Percentiles rank a stretch among this genome's conserved stretches.
These are phyloP conservation scores for Fistulifera pelliculosa DNA, from an alignment of 108 stramenopile genomes.

Conservation along the genomic window DNA sequence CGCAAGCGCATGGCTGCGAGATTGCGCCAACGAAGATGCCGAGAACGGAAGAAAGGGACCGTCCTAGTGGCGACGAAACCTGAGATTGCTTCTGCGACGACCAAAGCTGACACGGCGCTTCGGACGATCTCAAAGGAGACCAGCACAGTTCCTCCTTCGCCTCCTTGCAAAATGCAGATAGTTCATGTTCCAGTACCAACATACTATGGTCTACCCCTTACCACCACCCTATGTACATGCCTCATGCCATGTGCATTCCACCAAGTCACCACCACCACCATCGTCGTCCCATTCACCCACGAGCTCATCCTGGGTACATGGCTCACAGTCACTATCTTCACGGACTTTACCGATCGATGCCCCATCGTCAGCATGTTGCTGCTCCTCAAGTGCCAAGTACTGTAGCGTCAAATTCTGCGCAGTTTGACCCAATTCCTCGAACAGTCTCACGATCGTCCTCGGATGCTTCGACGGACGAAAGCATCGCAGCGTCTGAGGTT, in stretches of 20 bases:
- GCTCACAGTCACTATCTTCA: not conserved
- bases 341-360: not conserved
- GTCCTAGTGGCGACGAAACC: not conserved
- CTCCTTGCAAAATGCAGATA: too few relatives aligned
- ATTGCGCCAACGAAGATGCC: conserved; percentile 14
- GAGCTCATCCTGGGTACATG: not conserved
- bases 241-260: not conserved
- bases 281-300: not conserved
- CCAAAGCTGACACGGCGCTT: too few relatives aligned
- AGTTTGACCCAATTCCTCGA: too few relatives aligned
- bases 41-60: conserved; percentile 5
- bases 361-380: not conserved
- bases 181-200: too few relatives aligned
- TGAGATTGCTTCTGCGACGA: too few relatives aligned
- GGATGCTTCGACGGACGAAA: too few relatives aligned
- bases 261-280: not conserved
- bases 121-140: too few relatives aligned
- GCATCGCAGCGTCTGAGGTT: not conserved
- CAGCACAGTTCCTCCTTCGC: too few relatives aligned
- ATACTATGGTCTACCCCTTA: too few relatives aligned
- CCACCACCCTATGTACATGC: not conserved
- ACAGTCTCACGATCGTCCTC: too few relatives aligned
- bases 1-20: conserved; percentile 14
- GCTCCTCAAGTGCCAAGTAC: not conserved
- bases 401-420: not conserved